Percentiles rank a stretch among this genome's conserved stretches.
Evolutionary conservation across 352 stramenopile species (phyloP).

Genomic region (Blastocystis sp.): DNA sequence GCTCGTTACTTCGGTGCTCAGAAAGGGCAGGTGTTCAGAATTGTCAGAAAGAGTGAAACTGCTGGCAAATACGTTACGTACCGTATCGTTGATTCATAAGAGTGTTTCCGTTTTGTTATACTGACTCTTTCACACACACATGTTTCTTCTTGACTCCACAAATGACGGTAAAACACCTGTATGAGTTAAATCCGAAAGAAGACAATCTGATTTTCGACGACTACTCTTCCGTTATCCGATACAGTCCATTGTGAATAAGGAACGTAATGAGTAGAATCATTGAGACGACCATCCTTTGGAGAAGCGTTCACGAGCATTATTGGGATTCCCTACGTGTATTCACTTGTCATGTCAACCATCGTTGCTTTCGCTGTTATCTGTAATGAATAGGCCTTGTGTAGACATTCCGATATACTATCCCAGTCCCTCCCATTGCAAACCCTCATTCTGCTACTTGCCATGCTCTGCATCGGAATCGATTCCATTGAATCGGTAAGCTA

Average conservation of each 20-base stretch:
- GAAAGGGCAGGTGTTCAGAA: slow-evolving; percentile 97
- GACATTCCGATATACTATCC: background rate
- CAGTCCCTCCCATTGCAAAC: background rate
- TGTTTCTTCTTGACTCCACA: background rate
- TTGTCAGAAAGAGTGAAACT: slow-evolving; percentile 98
- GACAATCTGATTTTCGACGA: background rate
- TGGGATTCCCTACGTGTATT: background rate
- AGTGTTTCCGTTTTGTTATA: background rate
- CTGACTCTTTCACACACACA: no score
- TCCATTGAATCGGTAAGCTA: background rate
- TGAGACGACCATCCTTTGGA: background rate
- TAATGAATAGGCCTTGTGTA: slow-evolving; percentile 7
- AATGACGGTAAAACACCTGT: background rate
- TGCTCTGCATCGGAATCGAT: background rate
- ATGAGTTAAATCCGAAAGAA: background rate
- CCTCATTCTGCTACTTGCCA: background rate
- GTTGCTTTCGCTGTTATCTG: background rate
- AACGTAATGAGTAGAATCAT: no score
- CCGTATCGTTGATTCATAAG: slow-evolving; percentile 81
- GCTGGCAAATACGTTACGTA: slow-evolving; percentile 99
- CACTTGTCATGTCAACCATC: background rate
- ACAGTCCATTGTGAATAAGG: no score
- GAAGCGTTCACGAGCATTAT: background rate
- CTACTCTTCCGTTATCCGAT: background rate
- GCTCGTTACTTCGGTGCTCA: slow-evolving; percentile 96